A percentile compares a stretch with the other conserved stretches of the same genome.
These are phyloP conservation scores for Euphorbia pulcherrima DNA, from an alignment of 345 rosid species.

Conservation along the genomic window DNA sequence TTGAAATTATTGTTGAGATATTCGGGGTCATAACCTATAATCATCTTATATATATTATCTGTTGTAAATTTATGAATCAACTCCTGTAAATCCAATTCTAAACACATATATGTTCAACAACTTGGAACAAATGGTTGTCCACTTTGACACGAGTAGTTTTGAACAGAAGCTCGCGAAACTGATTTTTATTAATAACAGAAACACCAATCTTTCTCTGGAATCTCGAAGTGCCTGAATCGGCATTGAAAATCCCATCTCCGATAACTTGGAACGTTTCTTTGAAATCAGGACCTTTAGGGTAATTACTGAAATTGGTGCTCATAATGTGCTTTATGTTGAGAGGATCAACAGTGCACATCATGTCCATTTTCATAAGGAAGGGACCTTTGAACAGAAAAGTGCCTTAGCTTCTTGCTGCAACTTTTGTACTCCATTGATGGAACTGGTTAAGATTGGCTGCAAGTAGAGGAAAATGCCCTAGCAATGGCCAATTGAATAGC, in stretches of 20 bases:
- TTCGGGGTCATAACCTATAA: conserved; percentile 51
- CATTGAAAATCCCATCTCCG: conserved; percentile 57
- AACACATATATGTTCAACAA: conserved; percentile 36
- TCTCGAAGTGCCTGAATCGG: conserved; percentile 45
- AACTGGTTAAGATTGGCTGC: conserved; percentile 25
- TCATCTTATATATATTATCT: conserved; percentile 46
- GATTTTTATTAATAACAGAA: conserved; percentile 25
- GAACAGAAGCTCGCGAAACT: conserved; percentile 30
- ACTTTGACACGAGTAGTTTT: conserved; percentile 34
- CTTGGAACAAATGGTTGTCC: conserved; percentile 37
- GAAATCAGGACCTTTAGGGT: too few relatives aligned
- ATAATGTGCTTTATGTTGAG: too few relatives aligned
- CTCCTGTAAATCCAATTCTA: conserved; percentile 51
- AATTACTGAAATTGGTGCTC: too few relatives aligned
- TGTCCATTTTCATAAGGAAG: too few relatives aligned
- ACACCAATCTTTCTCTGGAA: conserved; percentile 39
- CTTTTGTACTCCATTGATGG: conserved; percentile 30
- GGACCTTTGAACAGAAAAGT: conserved; percentile 41
- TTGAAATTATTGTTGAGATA: conserved; percentile 47
- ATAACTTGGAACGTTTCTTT: conserved; percentile 45
- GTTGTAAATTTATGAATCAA: conserved; percentile 53
- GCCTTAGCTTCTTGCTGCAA: conserved; percentile 22
- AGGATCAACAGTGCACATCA: too few relatives aligned
- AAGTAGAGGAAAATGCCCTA: conserved; percentile 57
- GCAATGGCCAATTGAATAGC: conserved; percentile 39